Base-by-base conservation (phyloP, 2,329 filamentous ascomycete species). In the Diplodia scrobiculata region DNA sequence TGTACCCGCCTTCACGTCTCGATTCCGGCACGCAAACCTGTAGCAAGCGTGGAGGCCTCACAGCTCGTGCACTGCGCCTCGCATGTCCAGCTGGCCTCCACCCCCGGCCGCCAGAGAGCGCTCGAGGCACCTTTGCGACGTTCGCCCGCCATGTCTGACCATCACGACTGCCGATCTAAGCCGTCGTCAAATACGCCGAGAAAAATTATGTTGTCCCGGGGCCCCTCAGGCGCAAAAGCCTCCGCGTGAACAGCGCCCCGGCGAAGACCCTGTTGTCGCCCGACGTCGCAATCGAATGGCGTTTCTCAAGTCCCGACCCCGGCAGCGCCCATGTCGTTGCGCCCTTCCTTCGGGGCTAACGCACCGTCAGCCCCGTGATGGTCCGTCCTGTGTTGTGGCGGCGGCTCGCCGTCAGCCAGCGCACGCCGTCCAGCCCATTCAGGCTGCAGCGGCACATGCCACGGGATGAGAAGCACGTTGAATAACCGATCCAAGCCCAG, bases 311-410 rank as follows among this genome's bases (percentile, higher is more conserved):
- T 19, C 29, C 58, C 58, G 45, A 50, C 27, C 36, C 41, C n/a
- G 52, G n/a, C 32, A 4, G n/a, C n/a, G 32, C 48, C 21, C 29
- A 1, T 51, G 19, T 5, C 9, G 19, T 27, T 55, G 19, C 36
- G 11, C 13, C 5, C 17, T 17, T 19, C 27, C 27, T 13, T 60
- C 27, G 38, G 19, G 36, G 36, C 55, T 60, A 60, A 50, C 45
- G 58, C 58, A 50, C 45, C 17, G 58, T 62, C 58, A 62, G 58
- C 58, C 58, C 38, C 54, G 21, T 41, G n/a, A 38, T 41, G 38
- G 54, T 47, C 34, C 58, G 58, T 29, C 55, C n/a, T 4, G 38
- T 60, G 55, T 17, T n/a, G 55, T 21, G 55, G 41, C 55, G 54
- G 6, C 53, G 34, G 53, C 34, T 41, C 54, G 17, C 54, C 29